Evolutionary conservation across 306 rosid species (phyloP).

Genomic region (Gillenia trifoliata): DNA sequence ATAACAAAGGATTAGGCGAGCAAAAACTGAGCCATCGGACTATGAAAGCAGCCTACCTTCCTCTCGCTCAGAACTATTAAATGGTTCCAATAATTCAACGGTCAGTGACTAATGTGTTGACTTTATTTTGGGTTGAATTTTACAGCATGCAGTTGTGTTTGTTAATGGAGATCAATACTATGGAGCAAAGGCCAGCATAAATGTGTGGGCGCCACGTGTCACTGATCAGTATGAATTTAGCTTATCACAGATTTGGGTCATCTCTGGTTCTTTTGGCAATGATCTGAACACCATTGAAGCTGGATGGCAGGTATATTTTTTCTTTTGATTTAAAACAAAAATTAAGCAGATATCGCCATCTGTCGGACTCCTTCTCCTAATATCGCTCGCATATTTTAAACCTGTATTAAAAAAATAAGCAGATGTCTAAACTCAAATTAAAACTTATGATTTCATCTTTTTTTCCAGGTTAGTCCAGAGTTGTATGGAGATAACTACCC

Average conservation of each 20-base stretch:
- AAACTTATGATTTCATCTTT: background rate
- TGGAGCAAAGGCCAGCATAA: constrained; percentile 94
- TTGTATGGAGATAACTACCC: constrained; percentile 93
- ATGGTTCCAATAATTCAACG: background rate
- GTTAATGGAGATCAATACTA: constrained; percentile 92
- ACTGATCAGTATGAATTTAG: constrained; percentile 82
- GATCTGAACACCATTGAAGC: constrained; percentile 97
- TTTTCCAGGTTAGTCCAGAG: constrained; percentile 88
- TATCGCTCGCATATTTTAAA: background rate
- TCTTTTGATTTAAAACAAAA: background rate
- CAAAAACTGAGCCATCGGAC: too few relatives aligned
- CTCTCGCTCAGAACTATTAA: too few relatives aligned
- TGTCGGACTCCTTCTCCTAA: background rate
- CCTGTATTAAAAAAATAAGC: too few relatives aligned
- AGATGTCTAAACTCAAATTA: too few relatives aligned
- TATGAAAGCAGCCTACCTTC: too few relatives aligned
- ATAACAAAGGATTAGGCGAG: background rate
- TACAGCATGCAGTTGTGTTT: constrained; percentile 93
- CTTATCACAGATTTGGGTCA: constrained; percentile 94
- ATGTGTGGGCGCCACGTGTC: constrained; percentile 83
- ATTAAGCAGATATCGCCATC: background rate
- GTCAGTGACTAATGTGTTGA: background rate
- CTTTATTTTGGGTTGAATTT: background rate
- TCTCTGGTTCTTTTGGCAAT: constrained; percentile 87
- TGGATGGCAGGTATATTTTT: constrained; percentile 90